Evolutionary conservation across 768 basidiomycete species (phyloP).

Genomic region (Trametes gibbosa): DNA sequence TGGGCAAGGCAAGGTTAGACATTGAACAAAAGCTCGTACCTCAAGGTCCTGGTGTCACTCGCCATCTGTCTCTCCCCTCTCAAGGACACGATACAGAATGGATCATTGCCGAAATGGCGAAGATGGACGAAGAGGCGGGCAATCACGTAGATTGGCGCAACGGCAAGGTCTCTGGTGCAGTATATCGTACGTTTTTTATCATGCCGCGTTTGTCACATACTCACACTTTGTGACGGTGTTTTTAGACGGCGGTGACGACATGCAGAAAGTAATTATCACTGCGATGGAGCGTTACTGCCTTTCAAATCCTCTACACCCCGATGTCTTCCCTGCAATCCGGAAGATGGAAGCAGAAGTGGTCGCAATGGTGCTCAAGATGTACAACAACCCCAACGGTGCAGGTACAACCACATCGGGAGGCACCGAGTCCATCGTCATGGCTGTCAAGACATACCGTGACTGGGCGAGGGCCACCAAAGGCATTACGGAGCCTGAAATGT

Average conservation of each 20-base stretch:
- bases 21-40: slow-evolving; percentile 71
- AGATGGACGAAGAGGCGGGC: slow-evolving; percentile 64
- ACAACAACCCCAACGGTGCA: slow-evolving; percentile 80
- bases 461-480: slow-evolving; percentile 87
- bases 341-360: slow-evolving; percentile 99
- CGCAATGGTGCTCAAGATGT: slow-evolving; percentile 81
- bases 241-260: slow-evolving; percentile 78
- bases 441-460: slow-evolving; percentile 90
- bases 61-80: slow-evolving; percentile 64
- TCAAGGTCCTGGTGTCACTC: slow-evolving; percentile 55
- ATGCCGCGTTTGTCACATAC: background rate
- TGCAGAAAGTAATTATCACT: slow-evolving; percentile 73
- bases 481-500: slow-evolving; percentile 93
- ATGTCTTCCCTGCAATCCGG: slow-evolving; percentile 86
- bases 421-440: slow-evolving; percentile 95
- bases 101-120: slow-evolving; percentile 76
- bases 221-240: background rate
- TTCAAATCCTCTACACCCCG: slow-evolving; percentile 90
- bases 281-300: slow-evolving; percentile 82
- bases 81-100: slow-evolving; percentile 65
- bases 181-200: slow-evolving; percentile 63
- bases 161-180: slow-evolving; percentile 81
- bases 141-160: slow-evolving; percentile 53
- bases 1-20: slow-evolving; percentile 60
- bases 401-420: slow-evolving; percentile 95